These are phyloP conservation scores for Tolypocladium tundrense DNA, from an alignment of 2,329 filamentous ascomycete species.

Conservation along the genomic window DNA sequence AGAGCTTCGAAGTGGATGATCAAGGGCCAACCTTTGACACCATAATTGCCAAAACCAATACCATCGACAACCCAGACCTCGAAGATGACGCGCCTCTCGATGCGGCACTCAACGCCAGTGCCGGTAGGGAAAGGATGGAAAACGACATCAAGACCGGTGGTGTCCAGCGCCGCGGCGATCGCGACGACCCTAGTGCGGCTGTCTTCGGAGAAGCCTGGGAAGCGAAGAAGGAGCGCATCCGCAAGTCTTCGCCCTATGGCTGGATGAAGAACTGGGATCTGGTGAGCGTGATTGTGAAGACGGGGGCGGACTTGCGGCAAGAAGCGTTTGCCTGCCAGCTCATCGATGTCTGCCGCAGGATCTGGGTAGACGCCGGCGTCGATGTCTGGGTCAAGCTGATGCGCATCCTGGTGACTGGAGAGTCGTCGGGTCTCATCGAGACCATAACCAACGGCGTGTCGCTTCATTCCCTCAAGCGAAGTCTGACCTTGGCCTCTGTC, in stretches of 20 bases:
- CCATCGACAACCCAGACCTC: conserved; percentile 36
- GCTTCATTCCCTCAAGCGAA: conserved; percentile 76
- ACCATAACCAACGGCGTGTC: conserved; percentile 84
- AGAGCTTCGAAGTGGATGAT: conserved; percentile 70
- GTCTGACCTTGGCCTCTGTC: conserved; percentile 64
- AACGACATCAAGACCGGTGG: conserved; percentile 83
- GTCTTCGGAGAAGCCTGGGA: conserved; percentile 84
- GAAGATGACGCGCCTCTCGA: conserved; percentile 45
- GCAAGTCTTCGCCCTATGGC: conserved; percentile 73
- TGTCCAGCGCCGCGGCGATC: conserved; percentile 68
- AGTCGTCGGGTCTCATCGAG: conserved; percentile 75
- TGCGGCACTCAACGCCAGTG: conserved; percentile 52
- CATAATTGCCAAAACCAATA: conserved; percentile 66
- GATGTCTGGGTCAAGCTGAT: conserved; percentile 85
- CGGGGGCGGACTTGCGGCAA: conserved; percentile 70
- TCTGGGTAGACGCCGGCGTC: conserved; percentile 65
- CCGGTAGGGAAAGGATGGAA: conserved; percentile 75
- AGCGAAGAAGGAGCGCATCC: conserved; percentile 72
- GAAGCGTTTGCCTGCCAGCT: conserved; percentile 82
- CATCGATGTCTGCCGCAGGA: conserved; percentile 70
- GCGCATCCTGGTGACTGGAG: conserved; percentile 77
- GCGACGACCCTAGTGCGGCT: conserved; percentile 75
- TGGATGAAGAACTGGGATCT: conserved; percentile 90
- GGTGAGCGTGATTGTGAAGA: conserved; percentile 80
- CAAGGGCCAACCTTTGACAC: conserved; percentile 68